Percentiles rank a stretch among this genome's conserved stretches.
Evolutionary conservation across 2,329 filamentous ascomycete genomes (phyloP).

Genomic region (Colletotrichum sp.): DNA sequence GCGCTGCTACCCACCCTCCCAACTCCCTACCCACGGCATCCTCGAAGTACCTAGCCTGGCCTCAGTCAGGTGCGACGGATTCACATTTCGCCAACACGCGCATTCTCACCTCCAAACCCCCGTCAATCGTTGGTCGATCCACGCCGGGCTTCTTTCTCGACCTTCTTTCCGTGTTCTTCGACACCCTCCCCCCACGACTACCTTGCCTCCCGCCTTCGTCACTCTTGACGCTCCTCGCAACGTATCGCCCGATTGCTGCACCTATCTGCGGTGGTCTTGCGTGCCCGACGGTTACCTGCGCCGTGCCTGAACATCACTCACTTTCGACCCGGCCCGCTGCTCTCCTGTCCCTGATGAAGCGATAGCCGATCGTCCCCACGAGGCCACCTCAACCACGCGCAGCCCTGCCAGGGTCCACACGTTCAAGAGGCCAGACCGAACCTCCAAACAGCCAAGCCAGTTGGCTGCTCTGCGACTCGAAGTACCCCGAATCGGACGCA

Average conservation of each 20-base stretch:
- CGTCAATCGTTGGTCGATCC: not conserved
- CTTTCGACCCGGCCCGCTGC: not conserved
- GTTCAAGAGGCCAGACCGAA: not conserved
- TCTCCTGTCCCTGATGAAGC: conserved; percentile 21
- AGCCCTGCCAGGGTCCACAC: conserved; percentile 20
- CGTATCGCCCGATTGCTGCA: not conserved
- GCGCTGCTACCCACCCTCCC: not conserved
- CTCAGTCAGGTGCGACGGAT: not conserved
- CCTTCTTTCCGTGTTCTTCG: not conserved
- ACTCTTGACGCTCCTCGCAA: not conserved
- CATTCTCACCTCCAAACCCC: not conserved
- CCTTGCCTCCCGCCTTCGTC: not conserved
- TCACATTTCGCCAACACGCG: not conserved
- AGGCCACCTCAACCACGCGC: conserved; percentile 15
- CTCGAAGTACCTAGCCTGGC: not conserved
- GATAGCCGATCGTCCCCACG: conserved; percentile 19
- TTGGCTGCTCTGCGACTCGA: not conserved
- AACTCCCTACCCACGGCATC: not conserved
- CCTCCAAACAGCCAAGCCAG: not conserved
- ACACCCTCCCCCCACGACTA: not conserved
- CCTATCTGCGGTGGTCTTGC: not conserved
- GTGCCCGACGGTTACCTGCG: not conserved
- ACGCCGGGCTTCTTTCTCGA: not conserved
- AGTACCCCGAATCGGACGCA: not conserved
- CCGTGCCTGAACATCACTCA: not conserved